Evolutionary conservation across 2,329 filamentous ascomycete genomes (phyloP).

Genomic region (Chalara sp.): DNA sequence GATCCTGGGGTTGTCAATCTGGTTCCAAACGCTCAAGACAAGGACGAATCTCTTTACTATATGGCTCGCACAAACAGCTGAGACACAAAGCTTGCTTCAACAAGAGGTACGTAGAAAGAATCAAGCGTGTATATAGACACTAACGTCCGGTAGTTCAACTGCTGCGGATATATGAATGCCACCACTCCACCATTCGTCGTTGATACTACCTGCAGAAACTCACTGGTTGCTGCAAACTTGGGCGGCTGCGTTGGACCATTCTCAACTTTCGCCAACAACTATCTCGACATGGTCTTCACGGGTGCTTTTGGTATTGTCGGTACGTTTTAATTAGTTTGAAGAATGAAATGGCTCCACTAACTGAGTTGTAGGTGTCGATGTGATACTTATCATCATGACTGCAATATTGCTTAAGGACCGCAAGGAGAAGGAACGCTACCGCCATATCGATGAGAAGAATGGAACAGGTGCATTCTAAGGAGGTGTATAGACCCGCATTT

Average conservation of each 20-base stretch:
- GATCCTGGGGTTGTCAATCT: conserved; percentile 58
- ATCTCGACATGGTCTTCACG: conserved; percentile 72
- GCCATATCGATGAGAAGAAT: conserved; percentile 74
- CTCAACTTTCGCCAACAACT: conserved; percentile 60
- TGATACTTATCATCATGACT: conserved; percentile 55
- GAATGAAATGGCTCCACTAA: neutral
- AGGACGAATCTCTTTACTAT: conserved; percentile 53
- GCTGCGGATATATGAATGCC: conserved; percentile 74
- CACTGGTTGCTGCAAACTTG: conserved; percentile 62
- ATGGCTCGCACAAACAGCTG: conserved; percentile 50
- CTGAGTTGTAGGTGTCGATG: conserved; percentile 29
- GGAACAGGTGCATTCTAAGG: conserved; percentile 45
- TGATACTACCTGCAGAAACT: conserved; percentile 60
- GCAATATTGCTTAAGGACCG: conserved; percentile 75
- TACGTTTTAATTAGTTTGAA: conserved; percentile 1
- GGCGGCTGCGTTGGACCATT: conserved; percentile 64
- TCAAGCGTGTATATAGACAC: neutral
- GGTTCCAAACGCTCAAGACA: conserved; percentile 67
- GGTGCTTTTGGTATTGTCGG: conserved; percentile 74
- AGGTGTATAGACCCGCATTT: no score
- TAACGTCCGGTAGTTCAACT: conserved; percentile 53
- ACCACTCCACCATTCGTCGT: conserved; percentile 66
- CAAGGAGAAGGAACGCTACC: conserved; percentile 72
- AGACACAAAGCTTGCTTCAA: conserved; percentile 64
- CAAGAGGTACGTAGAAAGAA: conserved; percentile 45